Evolutionary conservation across 306 rosid genomes (phyloP).

Genomic region (Vigna angularis): DNA sequence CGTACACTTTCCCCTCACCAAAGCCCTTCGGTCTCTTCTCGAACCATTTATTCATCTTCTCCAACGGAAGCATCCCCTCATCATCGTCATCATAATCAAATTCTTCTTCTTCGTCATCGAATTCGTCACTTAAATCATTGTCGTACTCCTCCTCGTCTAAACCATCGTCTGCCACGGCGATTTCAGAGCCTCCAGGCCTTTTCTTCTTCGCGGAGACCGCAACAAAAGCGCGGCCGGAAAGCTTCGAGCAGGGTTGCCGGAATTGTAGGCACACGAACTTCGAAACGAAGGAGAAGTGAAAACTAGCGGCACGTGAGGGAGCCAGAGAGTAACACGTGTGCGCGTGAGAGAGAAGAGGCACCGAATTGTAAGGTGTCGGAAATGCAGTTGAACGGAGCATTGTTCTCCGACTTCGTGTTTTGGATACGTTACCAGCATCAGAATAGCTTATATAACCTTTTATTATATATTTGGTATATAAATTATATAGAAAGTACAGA

Average conservation of each 20-base stretch:
- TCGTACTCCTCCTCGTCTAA: conserved; percentile 45
- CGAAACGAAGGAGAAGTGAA: conserved; percentile 31
- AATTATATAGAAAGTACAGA: rapidly evolving
- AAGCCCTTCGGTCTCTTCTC: conserved; percentile 77
- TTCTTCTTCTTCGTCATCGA: conserved; percentile 13
- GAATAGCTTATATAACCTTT: neutral
- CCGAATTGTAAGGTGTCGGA: conserved; percentile 47
- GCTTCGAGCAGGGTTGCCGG: conserved; percentile 39
- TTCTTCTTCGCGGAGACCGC: conserved; percentile 39
- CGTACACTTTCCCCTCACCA: conserved; percentile 80
- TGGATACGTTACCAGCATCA: neutral
- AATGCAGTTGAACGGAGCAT: conserved; percentile 55
- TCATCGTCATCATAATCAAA: conserved; percentile 48
- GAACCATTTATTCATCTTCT: conserved; percentile 66
- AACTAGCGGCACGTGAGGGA: conserved; percentile 36
- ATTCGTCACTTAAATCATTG: conserved; percentile 11
- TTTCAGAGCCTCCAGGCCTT: conserved; percentile 29
- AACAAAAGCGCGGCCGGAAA: conserved; percentile 30
- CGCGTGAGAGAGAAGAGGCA: neutral
- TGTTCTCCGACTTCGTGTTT: conserved; percentile 3
- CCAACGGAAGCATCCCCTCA: conserved; percentile 57
- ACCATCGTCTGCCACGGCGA: conserved; percentile 42
- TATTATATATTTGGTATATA: rapidly evolving
- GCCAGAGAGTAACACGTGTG: conserved; percentile 25
- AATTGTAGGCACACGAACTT: conserved; percentile 37